Evolutionary conservation across 345 rosid genomes (phyloP), one percentile per base, ranked within the genome.

Genomic region (Gossypium herbaceum): DNA sequence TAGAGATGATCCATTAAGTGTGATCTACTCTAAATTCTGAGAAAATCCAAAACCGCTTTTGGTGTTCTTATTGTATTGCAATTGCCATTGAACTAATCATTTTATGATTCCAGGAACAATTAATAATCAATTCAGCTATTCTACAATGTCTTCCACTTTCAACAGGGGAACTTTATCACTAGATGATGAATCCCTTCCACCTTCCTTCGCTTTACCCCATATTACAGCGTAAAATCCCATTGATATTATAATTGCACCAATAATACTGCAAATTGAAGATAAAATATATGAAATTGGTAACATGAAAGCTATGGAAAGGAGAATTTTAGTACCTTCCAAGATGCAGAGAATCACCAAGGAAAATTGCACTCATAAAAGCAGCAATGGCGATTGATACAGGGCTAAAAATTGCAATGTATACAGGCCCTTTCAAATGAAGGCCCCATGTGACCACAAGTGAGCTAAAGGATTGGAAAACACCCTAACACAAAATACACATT

Each of bases 141-240:
- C 41, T 59, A 12, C 41, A 22, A 0, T 25, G 64, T 59, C 41
- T 59, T 59, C 64, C 64, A 24, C 41, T 43, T 65, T 22, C 70
- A 65, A 43, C 27, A 65, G 24, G 20, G 52, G 52, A 19, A 11
- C 70, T 16, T 19, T 65, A 45, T 7, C 70, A 25, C 41, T 24
- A 4, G 64, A 12, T 24, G 34, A 59, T 12, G 39, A 59, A 25
- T 6, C 13, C n/a, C 41, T 25, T 61, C 9, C 70, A 2, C 2
- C 22, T 34, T 82, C 85, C 11, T 71, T 79, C 1, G 78, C 79
- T 16, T 79, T 65, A 15, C 85, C 85, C 85, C 79, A 74, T 22
- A 79, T 20, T 20, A 77, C 81, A 22, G 39, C 78, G 66, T 79
- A 82, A 54, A 79, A 77, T 20, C 82, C 82, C 5, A 65, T 17